Conservation (phyloP, 139 green algal genomes). For the Limnomonas spitsbergensis region DNA sequence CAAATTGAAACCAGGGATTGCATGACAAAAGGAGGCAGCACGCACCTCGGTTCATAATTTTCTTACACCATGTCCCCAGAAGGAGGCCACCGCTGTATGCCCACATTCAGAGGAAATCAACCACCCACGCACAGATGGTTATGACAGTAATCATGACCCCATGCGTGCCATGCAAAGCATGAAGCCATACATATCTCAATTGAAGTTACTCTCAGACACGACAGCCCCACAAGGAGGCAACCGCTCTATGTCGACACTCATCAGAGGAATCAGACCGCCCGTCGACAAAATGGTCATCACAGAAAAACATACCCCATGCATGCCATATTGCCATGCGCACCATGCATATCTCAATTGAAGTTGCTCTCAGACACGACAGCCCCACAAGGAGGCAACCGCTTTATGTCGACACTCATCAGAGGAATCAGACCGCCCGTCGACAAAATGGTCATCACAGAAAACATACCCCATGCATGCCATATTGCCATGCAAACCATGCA, state of each 20-base stretch:
- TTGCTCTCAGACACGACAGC: slow-evolving; percentile 9
- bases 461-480: too few relatives aligned
- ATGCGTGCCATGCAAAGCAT: too few relatives aligned
- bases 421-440: slow-evolving; percentile 6
- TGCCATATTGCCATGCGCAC: too few relatives aligned
- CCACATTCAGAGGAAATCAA: background rate
- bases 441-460: slow-evolving; percentile 3
- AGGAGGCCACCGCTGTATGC: background rate
- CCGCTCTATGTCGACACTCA: slow-evolving; percentile 9
- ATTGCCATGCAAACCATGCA: too few relatives aligned
- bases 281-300: slow-evolving; percentile 7
- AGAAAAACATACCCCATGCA: too few relatives aligned
- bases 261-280: slow-evolving; percentile 11
- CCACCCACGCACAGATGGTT: background rate
- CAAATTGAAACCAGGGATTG: background rate
- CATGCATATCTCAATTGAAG: background rate
- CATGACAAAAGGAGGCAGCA: background rate
- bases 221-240: background rate
- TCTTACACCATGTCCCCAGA: background rate
- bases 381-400: background rate
- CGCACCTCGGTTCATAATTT: too few relatives aligned
- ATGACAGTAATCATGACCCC: too few relatives aligned
- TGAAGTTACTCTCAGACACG: background rate
- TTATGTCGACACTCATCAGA: background rate
- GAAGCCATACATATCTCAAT: background rate